Conservation (phyloP, 2,329 filamentous ascomycete species). For the Juglanconis sp. region DNA sequence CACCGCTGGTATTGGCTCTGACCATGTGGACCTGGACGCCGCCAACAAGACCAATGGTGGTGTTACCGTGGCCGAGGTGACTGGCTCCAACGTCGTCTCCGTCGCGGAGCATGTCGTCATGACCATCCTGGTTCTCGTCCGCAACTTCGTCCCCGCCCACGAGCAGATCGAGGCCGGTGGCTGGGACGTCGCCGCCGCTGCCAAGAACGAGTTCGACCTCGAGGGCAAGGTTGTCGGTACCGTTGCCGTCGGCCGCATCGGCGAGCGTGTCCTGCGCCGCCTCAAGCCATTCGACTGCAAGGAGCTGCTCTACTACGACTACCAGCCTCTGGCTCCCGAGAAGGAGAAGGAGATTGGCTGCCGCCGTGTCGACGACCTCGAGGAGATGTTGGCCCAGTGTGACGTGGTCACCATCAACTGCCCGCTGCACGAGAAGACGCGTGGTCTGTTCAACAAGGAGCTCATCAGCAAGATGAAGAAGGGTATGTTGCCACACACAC, state of each 20-base stretch:
- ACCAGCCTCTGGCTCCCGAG: slow-evolving; percentile 87
- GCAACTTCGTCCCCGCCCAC: slow-evolving; percentile 98
- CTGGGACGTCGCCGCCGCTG: slow-evolving; percentile 92
- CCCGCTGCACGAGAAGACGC: slow-evolving; percentile 96
- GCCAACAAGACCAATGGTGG: slow-evolving; percentile 99
- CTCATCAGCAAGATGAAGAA: slow-evolving; percentile 99
- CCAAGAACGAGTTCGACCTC: slow-evolving; percentile 98
- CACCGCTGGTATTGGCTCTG: slow-evolving; percentile 96
- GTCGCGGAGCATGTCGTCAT: slow-evolving; percentile 99
- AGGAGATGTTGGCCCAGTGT: slow-evolving; percentile 92
- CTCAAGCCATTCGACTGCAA: slow-evolving; percentile 99
- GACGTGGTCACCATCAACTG: slow-evolving; percentile 99
- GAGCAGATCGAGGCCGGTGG: slow-evolving; percentile 86
- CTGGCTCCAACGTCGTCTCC: slow-evolving; percentile 96
- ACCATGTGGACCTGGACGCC: slow-evolving; percentile 95
- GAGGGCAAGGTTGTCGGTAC: slow-evolving; percentile 98
- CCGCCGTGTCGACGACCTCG: slow-evolving; percentile 80
- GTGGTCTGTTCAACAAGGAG: slow-evolving; percentile 97
- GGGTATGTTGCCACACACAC: slow-evolving; percentile 46
- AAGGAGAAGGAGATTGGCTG: slow-evolving; percentile 93
- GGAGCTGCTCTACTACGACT: slow-evolving; percentile 99
- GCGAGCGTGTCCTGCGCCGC: slow-evolving; percentile 92
- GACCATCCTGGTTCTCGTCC: slow-evolving; percentile 93
- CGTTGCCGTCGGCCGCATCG: slow-evolving; percentile 94
- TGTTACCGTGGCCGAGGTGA: slow-evolving; percentile 95